phyloP scores from a whole-genome alignment of 2,329 filamentous ascomycete genomes.

The Fusarium austroafricanum region DNA sequence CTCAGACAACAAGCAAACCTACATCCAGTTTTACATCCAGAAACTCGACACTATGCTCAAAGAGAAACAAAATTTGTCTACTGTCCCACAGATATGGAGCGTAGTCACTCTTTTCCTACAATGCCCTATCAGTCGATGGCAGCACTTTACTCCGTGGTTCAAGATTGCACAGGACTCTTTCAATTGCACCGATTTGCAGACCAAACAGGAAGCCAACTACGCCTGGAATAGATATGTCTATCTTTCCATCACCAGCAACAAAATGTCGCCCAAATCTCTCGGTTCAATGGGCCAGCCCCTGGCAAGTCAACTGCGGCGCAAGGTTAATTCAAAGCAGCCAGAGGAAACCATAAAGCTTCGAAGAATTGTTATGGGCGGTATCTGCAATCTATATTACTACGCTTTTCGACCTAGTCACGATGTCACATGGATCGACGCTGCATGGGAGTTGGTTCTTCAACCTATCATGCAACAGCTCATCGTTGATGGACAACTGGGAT shows the following conservation, averaged over 20 bases:
- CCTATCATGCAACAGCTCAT: slow-evolving; percentile 71
- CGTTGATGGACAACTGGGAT: slow-evolving; percentile 50
- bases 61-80: slow-evolving; percentile 60
- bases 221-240: slow-evolving; percentile 91
- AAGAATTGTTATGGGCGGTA: slow-evolving; percentile 71
- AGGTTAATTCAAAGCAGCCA: slow-evolving; percentile 65
- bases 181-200: slow-evolving; percentile 78
- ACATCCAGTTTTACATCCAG: slow-evolving; percentile 75
- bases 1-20: slow-evolving; percentile 64
- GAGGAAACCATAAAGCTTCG: slow-evolving; percentile 64
- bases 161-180: slow-evolving; percentile 84
- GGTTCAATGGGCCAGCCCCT: slow-evolving; percentile 73
- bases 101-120: slow-evolving; percentile 82
- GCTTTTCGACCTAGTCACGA: slow-evolving; percentile 77
- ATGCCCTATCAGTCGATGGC: slow-evolving; percentile 75
- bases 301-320: slow-evolving; percentile 74
- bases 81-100: slow-evolving; percentile 91
- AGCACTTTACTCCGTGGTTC: slow-evolving; percentile 79
- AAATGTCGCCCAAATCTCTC: slow-evolving; percentile 57
- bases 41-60: slow-evolving; percentile 77
- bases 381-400: slow-evolving; percentile 87
- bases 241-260: slow-evolving; percentile 73
- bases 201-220: slow-evolving; percentile 80
- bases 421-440: slow-evolving; percentile 73
- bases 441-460: slow-evolving; percentile 82